Evolutionary conservation across 2,329 filamentous ascomycete genomes (phyloP).

Genomic region (Monosporascus sp.): DNA sequence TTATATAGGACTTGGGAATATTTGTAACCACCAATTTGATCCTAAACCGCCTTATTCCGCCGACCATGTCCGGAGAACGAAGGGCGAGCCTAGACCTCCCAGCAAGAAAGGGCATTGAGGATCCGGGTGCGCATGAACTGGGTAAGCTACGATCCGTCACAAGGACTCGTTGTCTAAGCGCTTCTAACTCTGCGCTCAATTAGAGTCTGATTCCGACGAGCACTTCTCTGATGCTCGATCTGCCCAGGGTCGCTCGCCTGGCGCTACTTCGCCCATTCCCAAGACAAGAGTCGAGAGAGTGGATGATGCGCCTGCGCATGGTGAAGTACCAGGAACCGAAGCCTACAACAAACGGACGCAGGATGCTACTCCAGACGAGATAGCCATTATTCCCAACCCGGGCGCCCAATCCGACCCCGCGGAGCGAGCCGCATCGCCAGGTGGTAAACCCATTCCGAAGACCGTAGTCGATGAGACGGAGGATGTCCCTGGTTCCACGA

Average conservation of each 20-base stretch:
- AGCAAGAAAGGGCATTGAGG: slow-evolving; percentile 36
- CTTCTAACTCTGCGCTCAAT: slow-evolving; percentile 13
- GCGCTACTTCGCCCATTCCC: slow-evolving; percentile 47
- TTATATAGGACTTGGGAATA: not conserved
- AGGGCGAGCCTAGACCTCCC: slow-evolving; percentile 26
- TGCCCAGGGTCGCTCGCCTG: slow-evolving; percentile 34
- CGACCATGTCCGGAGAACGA: slow-evolving; percentile 21
- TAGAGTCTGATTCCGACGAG: slow-evolving; percentile 58
- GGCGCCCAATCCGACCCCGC: slow-evolving; percentile 20
- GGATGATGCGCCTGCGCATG: slow-evolving; percentile 52
- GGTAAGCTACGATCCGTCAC: slow-evolving; percentile 34
- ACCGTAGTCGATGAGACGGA: slow-evolving; percentile 50
- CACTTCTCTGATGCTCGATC: slow-evolving; percentile 65
- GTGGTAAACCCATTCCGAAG: slow-evolving; percentile 39
- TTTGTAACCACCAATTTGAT: not conserved
- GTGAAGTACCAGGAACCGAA: slow-evolving; percentile 57
- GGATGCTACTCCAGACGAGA: slow-evolving; percentile 57
- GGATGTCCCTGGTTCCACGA: slow-evolving; percentile 39
- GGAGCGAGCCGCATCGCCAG: slow-evolving; percentile 26
- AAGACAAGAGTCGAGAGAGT: slow-evolving; percentile 54
- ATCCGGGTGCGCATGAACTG: slow-evolving; percentile 56
- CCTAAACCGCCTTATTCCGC: slow-evolving; percentile 4
- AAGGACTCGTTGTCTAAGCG: not conserved
- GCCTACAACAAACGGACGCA: slow-evolving; percentile 50
- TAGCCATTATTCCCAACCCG: slow-evolving; percentile 41